Percentiles rank a stretch among this genome's conserved stretches.
These are phyloP conservation scores for Pseudopediastrum boryanum DNA, from an alignment of 139 green algal species.

Conservation along the genomic window DNA sequence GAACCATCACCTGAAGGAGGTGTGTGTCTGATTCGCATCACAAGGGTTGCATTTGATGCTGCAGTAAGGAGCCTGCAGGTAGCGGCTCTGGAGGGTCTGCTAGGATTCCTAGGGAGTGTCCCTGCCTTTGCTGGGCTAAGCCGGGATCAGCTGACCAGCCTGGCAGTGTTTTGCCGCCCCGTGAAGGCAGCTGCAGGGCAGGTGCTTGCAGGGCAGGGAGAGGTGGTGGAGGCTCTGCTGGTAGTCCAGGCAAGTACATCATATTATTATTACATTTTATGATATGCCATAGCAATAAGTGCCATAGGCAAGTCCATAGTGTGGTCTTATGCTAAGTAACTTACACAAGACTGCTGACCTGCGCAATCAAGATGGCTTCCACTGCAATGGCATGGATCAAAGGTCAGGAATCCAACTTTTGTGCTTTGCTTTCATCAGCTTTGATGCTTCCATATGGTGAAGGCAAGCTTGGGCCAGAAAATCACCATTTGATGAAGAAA, in stretches of 20 bases:
- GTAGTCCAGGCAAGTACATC: constrained; percentile 26
- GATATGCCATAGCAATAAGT: neutral
- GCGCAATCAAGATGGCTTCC: neutral
- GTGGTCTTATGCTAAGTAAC: neutral
- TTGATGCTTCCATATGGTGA: too few relatives aligned
- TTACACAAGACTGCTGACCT: neutral
- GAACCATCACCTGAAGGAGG: neutral
- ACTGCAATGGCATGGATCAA: neutral
- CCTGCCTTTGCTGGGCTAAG: constrained; percentile 6
- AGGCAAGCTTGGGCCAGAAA: neutral
- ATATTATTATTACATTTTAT: neutral
- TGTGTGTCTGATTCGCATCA: constrained; percentile 3
- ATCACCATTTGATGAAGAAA: neutral
- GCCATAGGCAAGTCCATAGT: neutral
- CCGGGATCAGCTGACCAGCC: constrained; percentile 29
- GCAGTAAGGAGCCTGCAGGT: constrained; percentile 30
- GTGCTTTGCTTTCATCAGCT: neutral
- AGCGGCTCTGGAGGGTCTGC: constrained; percentile 27
- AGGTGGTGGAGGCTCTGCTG: constrained; percentile 17
- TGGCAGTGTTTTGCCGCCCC: constrained; percentile 24
- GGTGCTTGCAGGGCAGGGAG: constrained; percentile 24
- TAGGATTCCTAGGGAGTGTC: constrained; percentile 21
- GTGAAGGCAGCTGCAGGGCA: constrained; percentile 1
- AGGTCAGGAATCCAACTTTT: neutral
- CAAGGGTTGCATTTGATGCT: constrained; percentile 9